Evolutionary conservation across 805 yeast genomes (phyloP), one percentile per base, ranked within the genome.

Genomic region (Metschnikowia noctiluminum): DNA sequence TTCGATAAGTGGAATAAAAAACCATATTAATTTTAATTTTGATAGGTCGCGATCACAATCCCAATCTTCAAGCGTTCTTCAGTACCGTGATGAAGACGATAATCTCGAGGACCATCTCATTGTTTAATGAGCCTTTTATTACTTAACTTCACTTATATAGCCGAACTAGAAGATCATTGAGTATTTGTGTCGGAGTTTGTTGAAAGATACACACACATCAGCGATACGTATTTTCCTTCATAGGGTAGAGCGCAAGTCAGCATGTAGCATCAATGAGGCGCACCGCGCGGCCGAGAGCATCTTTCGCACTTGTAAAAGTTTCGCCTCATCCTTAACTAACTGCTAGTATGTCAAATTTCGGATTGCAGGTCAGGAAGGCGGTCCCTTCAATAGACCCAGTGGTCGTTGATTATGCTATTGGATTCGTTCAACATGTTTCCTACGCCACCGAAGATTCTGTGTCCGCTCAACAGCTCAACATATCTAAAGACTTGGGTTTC

Each of bases 331-430:
- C 6, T 12, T 6, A 30, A 9, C 14, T 1, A 35, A 14, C 4
- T 12, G 26, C 34, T 38, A 40, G 8, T 21, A 73, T 73, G 77
- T 70, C 77, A 11, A 71, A 69, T 57, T 57, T 70, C 27, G 72
- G 74, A 12, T 58, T 70, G 40, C 89, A 86, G 62, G 82, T 91
- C 7, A 85, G 96, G 52, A 88, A 85, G 65, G 92, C 96, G 0
- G 94, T 84, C 3, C 91, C 96, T 2, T 74, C 86, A 0, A 78
- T 94, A 40, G 99, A 94, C 61, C 84, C 91, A 1, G 81, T 90
- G 10, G 96, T 94, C 15, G 78, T 85, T 0, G 94, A 90, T 53
- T 94, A 94, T 64, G 95, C 96, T 3, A 85, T 85, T 35, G 99
- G 99, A 1, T 94, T 91, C 60, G 85, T 89, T 46, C 84, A 85